Evolutionary conservation across 2,329 filamentous ascomycete genomes (phyloP), one percentile per base, ranked within the genome.

Genomic region (Sclerotinia borealis): DNA sequence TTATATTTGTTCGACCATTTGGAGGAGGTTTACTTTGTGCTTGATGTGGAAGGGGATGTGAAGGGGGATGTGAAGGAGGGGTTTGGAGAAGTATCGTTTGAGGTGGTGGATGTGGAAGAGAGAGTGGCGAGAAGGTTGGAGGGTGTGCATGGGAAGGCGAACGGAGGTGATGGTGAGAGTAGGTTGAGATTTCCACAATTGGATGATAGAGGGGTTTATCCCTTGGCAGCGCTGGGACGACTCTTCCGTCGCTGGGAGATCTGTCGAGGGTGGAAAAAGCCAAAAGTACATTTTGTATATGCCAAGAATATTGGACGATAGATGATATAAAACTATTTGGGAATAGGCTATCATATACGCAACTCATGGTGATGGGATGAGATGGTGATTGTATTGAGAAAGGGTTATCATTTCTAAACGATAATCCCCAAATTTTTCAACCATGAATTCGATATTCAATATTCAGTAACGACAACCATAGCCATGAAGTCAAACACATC

Each of bases 1-100:
- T 31, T 61, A 9, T 22, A 51, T 25, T 11, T 52, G 36, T 61
- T 61, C 36, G 25, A 54, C 19, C 27, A 15, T 27, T 13, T 61
- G n/a, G 59, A 61, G 10, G 59, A 61, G 37, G 59, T 61, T 22
- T 61, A 41, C 2, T 61, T 61, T 43, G 59, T 61, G 13, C 43
- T 61, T n/a, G 48, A 61, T 22, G 59, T 43, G 13, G 59, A 61
- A 27, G 59, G 59, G 0, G 37, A 13, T 2, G 41, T 49, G 31
- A 27, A 52, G 29, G 34, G 27, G 11, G 19, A 17, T 6, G 58
- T 13, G 27, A 19, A 27, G 6, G 22, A 17, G 1, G 6, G 39
- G 3, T n/a, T n/a, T n/a, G 15, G n/a, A 4, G 37, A 34, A 15
- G 31, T 51, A 2, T 31, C 25, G 34, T 61, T 61, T 36, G 47